A percentile compares a stretch with the other conserved stretches of the same genome.
phyloP scores from a whole-genome alignment of 352 stramenopile genomes.

The Phytophthora pseudosyringae region DNA sequence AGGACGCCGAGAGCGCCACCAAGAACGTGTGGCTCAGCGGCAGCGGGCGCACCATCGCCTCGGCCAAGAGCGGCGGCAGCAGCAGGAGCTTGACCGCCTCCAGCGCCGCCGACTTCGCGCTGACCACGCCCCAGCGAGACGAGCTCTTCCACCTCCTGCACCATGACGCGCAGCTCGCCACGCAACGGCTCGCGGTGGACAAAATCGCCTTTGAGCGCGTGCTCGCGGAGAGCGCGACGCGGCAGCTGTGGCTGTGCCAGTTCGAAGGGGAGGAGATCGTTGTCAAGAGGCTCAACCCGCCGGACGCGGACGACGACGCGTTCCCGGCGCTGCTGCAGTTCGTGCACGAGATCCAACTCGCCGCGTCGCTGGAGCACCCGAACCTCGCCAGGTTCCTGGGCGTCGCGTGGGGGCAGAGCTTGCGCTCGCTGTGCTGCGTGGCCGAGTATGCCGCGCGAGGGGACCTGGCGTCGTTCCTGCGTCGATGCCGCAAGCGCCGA shows the following conservation, averaged over 20 bases:
- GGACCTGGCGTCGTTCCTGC: constrained; percentile 30
- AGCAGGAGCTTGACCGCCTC: constrained; percentile 17
- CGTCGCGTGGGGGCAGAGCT: constrained; percentile 50
- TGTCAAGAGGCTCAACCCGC: constrained; percentile 38
- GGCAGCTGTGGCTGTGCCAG: constrained; percentile 42
- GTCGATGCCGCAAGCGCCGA: constrained; percentile 19
- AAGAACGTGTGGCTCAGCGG: constrained; percentile 38
- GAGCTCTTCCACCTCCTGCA: constrained; percentile 38
- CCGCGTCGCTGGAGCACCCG: constrained; percentile 58
- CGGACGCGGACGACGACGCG: constrained; percentile 7
- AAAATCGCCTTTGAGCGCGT: constrained; percentile 49
- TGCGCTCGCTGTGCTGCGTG: constrained; percentile 31
- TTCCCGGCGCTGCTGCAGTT: constrained; percentile 46
- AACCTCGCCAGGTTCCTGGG: constrained; percentile 68
- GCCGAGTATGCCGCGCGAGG: constrained; percentile 25
- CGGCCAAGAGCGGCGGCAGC: constrained; percentile 14
- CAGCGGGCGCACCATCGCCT: constrained; percentile 34
- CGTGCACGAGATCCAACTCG: constrained; percentile 69
- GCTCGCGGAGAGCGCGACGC: constrained; percentile 19
- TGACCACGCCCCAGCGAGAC: constrained; percentile 32
- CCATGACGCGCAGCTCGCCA: constrained; percentile 34
- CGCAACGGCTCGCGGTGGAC: constrained; percentile 39
- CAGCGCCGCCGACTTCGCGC: constrained; percentile 18
- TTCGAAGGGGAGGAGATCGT: constrained; percentile 51
- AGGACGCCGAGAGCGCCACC: constrained; percentile 11